phyloP scores from a whole-genome alignment of 345 rosid species.

The Salix brachista region DNA sequence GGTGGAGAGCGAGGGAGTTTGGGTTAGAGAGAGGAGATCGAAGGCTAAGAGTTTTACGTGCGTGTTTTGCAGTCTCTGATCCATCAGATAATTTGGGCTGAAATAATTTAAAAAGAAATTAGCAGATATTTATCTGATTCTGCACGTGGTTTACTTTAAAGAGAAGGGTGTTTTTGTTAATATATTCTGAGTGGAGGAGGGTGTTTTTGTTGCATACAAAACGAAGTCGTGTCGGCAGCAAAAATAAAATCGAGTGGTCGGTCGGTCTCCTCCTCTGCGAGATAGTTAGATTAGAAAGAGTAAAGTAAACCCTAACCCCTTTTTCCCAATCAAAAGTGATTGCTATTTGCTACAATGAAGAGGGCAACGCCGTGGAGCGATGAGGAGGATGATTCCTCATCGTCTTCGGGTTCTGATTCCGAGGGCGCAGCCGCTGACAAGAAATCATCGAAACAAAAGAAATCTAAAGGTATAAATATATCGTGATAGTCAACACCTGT shows the following conservation, averaged over 20 bases:
- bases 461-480: slow-evolving; percentile 19
- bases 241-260: too few relatives aligned
- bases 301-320: too few relatives aligned
- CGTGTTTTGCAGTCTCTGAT: slow-evolving; percentile 33
- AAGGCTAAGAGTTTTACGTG: slow-evolving; percentile 59
- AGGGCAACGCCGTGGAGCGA: slow-evolving; percentile 55
- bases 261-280: too few relatives aligned
- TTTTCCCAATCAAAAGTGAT: too few relatives aligned
- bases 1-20: slow-evolving; percentile 30
- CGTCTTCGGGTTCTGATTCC: slow-evolving; percentile 39
- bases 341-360: slow-evolving; percentile 36
- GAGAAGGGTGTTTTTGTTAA: background rate
- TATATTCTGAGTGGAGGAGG: background rate
- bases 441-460: slow-evolving; percentile 5
- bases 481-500: too few relatives aligned
- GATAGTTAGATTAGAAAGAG: too few relatives aligned
- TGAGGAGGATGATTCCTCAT: slow-evolving; percentile 37
- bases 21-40: slow-evolving; percentile 45
- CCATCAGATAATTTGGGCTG: slow-evolving; percentile 18
- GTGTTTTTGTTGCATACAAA: background rate
- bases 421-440: slow-evolving; percentile 26
- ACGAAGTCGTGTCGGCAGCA: background rate
- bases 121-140: background rate
- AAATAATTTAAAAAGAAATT: background rate
- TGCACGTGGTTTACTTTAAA: background rate